Base-by-base conservation (phyloP, 345 rosid genomes). In the Brassica rapa region DNA sequence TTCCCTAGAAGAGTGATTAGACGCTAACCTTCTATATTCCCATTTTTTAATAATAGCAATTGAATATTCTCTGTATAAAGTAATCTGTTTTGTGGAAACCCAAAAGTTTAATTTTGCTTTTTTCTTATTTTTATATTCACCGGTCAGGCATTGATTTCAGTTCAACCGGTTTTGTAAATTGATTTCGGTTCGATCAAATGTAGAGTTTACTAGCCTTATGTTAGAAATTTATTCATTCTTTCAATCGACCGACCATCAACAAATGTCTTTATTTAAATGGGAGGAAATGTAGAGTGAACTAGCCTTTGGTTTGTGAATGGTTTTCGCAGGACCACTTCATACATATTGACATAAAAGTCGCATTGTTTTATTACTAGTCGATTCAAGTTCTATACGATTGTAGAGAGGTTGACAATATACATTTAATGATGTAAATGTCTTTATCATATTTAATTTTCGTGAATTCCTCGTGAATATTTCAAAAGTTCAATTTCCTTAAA, bases 1-100 rank as follows among this genome's bases (percentile, higher is more conserved):
- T 73, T 79, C 74, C 78, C 78, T 79, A 73, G 82, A 61, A 21
- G 57, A 49, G 19, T 67, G 64, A 73, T 73, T 60, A 73, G 63
- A 59, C 73, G 53, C 21, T 59, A 67, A 73, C 56, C 77, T 57
- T 41, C 77, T 72, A 39, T 56, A 78, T 78, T 57, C 77, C 7
- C 66, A 77, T 49, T 60, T 24, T 68, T 68, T 51, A 27, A 8
- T 49, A 3, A 11, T 19, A 29, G 51, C 73, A 41, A 61, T 72
- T 73, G 73, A 67, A 24, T 67, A 67, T 79, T 67, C 74, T 72
- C 24, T 6, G 55, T 23, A 0, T 12, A 29, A 62, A 75, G 62
- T 53, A 12, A 37, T 74, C 43, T 67, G 61, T 30, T 46, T 68
- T 33, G 63, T 1, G 8, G 4, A 59, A 61, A 49, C 70, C 39